These are phyloP conservation scores for Venturia nashicola DNA, from an alignment of 2,329 filamentous ascomycete species.

Conservation along the genomic window DNA sequence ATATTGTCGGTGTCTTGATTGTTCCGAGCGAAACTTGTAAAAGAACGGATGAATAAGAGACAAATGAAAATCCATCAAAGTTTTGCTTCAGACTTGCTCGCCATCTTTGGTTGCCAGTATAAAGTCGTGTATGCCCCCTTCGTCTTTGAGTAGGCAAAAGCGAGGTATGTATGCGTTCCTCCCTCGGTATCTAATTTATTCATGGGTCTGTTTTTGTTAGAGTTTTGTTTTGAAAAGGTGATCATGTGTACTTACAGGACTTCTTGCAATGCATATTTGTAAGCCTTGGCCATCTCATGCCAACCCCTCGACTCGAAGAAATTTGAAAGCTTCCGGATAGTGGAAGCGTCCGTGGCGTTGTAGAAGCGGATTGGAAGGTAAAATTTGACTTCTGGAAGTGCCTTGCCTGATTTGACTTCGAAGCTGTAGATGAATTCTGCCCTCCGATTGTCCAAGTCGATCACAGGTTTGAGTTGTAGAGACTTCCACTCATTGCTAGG, in stretches of 20 bases:
- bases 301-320: not conserved
- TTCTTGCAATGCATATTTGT: not conserved
- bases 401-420: not conserved
- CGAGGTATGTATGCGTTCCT: not conserved
- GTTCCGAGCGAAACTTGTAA: not conserved
- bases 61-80: not conserved
- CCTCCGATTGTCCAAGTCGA: not conserved
- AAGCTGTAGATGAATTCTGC: slow-evolving; percentile 2
- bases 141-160: not conserved
- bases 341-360: not conserved
- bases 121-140: not conserved
- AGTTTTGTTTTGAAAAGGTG: not conserved
- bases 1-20: too few species aligned
- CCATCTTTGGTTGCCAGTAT: slow-evolving; percentile 2
- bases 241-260: not conserved
- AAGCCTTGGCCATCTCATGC: not conserved
- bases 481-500: not conserved
- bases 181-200: not conserved
- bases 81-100: not conserved
- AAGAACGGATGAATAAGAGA: not conserved
- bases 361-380: slow-evolving; percentile 3
- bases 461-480: not conserved
- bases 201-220: not conserved
- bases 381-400: not conserved
- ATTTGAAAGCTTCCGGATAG: not conserved